phyloP scores from a whole-genome alignment of 2,329 filamentous ascomycete species.

The Pseudogymnoascus sp. region DNA sequence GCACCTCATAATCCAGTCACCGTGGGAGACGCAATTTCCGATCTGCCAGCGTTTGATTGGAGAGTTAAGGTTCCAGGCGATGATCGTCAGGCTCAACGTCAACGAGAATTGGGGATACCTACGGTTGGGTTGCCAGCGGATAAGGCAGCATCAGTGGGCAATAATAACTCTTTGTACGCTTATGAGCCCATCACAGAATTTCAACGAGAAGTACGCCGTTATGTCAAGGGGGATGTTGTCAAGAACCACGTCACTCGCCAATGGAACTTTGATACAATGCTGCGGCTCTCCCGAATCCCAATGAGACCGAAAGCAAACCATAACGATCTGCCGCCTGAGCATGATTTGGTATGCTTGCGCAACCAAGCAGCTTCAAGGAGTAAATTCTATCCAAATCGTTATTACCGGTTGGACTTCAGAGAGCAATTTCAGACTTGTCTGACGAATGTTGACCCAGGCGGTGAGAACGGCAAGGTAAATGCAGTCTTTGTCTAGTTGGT shows the following conservation, averaged over 20 bases:
- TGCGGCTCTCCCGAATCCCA: neutral
- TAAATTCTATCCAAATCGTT: neutral
- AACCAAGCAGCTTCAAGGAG: neutral
- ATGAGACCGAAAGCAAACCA: conserved; percentile 1
- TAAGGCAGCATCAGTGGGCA: neutral
- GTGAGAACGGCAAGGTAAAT: conserved; percentile 17
- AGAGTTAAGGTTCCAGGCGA: neutral
- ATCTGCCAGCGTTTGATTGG: conserved; percentile 15
- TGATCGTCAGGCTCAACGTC: neutral
- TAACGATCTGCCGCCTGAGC: neutral
- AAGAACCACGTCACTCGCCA: neutral
- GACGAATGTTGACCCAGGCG: neutral
- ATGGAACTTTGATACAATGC: neutral
- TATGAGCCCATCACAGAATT: conserved; percentile 2
- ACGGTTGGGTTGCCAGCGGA: neutral
- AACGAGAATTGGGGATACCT: neutral
- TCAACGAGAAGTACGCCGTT: conserved; percentile 2
- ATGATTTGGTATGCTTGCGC: neutral
- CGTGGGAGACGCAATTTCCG: conserved; percentile 15
- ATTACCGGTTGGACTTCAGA: neutral
- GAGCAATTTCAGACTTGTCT: neutral
- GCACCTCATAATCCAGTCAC: conserved; percentile 15
- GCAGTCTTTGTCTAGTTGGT: neutral
- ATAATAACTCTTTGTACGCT: neutral
- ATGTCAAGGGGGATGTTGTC: neutral